Percentiles rank a stretch among this genome's conserved stretches.
phyloP scores from a whole-genome alignment of 2,329 filamentous ascomycete species.

The Penicillium capsulatum region DNA sequence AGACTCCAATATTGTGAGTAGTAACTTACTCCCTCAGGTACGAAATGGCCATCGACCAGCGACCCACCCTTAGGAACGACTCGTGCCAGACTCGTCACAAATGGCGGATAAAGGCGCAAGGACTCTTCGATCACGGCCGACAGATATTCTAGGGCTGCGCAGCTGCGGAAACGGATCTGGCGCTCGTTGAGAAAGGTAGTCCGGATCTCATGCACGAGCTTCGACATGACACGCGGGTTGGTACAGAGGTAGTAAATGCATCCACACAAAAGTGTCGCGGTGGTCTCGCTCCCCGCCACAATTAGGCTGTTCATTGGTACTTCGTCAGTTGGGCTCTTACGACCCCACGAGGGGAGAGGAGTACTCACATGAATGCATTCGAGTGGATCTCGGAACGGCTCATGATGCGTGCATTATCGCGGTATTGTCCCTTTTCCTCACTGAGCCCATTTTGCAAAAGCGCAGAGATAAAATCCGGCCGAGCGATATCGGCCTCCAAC shows the following conservation, averaged over 20 bases:
- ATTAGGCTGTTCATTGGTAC: slow-evolving; percentile 21
- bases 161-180: slow-evolving; percentile 31
- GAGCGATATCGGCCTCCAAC: slow-evolving; percentile 12
- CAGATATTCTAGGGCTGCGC: slow-evolving; percentile 39
- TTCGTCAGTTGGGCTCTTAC: neutral
- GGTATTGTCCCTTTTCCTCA: slow-evolving; percentile 14
- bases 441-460: slow-evolving; percentile 22
- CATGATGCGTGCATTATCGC: slow-evolving; percentile 17
- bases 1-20: neutral
- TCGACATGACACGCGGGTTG: slow-evolving; percentile 14
- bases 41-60: slow-evolving; percentile 30
- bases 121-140: slow-evolving; percentile 48
- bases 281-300: slow-evolving; percentile 39
- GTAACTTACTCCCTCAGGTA: slow-evolving; percentile 28
- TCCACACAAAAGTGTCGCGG: slow-evolving; percentile 40
- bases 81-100: slow-evolving; percentile 26
- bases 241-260: slow-evolving; percentile 30
- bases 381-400: slow-evolving; percentile 23
- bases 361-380: slow-evolving; percentile 24
- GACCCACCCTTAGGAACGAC: slow-evolving; percentile 30
- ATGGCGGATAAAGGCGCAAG: slow-evolving; percentile 46
- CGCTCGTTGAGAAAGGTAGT: slow-evolving; percentile 19
- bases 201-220: slow-evolving; percentile 24
- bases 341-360: neutral
- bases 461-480: slow-evolving; percentile 26